Base-by-base conservation (phyloP, 495 filamentous ascomycete species). In the Tuber aestivum region DNA sequence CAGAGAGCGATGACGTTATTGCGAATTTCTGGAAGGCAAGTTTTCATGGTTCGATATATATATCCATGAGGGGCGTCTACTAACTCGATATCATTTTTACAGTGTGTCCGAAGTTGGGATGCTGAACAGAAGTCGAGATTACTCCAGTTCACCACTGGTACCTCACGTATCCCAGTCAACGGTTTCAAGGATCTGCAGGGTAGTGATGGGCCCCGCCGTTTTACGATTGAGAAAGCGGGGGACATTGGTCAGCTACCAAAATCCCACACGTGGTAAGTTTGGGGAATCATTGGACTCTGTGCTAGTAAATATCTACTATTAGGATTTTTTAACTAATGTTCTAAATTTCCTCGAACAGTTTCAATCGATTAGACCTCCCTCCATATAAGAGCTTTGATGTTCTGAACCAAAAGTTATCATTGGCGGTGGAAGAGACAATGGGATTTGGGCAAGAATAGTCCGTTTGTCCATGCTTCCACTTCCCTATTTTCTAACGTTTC, bases 141-240 rank as follows among this genome's bases (percentile, higher is more conserved):
- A 78, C 87, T 99, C 74, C 95, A 99, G 85, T 99, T 98, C 83
- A 94, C 95, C 32, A 99, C 95, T 38, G 95, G 95, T 82, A 99
- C 95, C 40, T 97, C 93, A 41, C 92, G 95, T 84, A 99, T 99
- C 78, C 95, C 95, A 18, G 95, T 99, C 85, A 99, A 99, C 85
- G 95, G 95, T 35, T 99, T 99, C 89, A 99, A 99, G 87, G 95
- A 99, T 86, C 87, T 99, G 76, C 95, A 99, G 85, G 95, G 95
- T 44, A 97, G 94, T 74, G 95, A 99, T 84, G 95, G 95, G 21
- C 95, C 95, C 20, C 87, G 96, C 84, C 86, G 95, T 50, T 99
- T 99, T 82, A 99, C 95, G 10, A 97, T 99, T 83, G 95, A 99
- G 85, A 98, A 98, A 85, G 93, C 94, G 50, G 95, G 95, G 38